phyloP scores from a whole-genome alignment of 208 protist genomes.

The Leishmania tarentolae region DNA sequence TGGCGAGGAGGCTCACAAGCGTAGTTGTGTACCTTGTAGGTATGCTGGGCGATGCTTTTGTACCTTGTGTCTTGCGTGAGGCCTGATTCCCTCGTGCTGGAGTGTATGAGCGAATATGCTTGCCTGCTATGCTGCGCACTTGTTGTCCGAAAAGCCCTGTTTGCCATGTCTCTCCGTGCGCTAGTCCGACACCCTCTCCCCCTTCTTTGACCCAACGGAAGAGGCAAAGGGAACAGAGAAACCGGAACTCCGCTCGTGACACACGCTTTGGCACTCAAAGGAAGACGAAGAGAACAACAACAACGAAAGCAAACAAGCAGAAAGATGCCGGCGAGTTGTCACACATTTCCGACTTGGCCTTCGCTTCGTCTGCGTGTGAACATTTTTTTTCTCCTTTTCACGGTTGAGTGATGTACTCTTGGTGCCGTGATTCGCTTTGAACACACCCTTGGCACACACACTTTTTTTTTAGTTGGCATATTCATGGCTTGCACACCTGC shows the following conservation, averaged over 20 bases:
- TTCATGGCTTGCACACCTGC: neutral
- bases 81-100: no score
- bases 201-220: neutral
- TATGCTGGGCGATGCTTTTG: neutral
- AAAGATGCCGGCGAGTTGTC: neutral
- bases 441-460: neutral
- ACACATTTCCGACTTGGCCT: neutral
- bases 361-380: neutral
- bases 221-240: neutral
- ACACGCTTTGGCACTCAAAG: no score
- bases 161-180: neutral
- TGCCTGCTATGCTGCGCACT: neutral
- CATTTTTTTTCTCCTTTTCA: constrained; percentile 7
- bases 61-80: neutral
- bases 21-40: neutral
- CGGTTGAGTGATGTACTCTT: neutral
- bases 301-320: neutral
- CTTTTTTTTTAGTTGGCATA: neutral
- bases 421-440: neutral
- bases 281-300: neutral
- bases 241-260: no score
- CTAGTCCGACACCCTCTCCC: neutral
- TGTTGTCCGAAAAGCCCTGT: neutral
- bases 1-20: neutral
- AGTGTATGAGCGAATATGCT: neutral